Evolutionary conservation across 495 filamentous ascomycete genomes (phyloP).

Genomic region (Cetradonia linearis): DNA sequence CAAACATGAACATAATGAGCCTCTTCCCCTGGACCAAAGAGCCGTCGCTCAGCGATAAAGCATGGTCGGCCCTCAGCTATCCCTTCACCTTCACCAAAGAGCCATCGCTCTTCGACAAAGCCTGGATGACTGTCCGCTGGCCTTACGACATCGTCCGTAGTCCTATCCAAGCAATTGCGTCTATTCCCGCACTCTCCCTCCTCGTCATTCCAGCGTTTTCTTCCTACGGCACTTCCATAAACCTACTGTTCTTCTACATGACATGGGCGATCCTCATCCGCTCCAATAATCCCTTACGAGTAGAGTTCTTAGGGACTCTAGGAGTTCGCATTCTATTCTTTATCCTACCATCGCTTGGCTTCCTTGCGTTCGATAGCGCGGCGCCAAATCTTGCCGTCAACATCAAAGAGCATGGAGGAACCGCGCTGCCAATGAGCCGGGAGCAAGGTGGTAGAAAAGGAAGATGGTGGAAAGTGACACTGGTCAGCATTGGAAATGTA

Average conservation of each 20-base stretch:
- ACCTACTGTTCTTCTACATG: constrained; percentile 79
- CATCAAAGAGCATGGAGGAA: constrained; percentile 59
- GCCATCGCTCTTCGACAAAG: constrained; percentile 24
- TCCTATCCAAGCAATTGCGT: constrained; percentile 53
- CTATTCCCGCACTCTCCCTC: constrained; percentile 58
- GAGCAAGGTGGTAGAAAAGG: constrained; percentile 34
- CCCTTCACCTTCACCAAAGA: constrained; percentile 10
- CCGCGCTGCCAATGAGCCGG: constrained; percentile 51
- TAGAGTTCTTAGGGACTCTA: constrained; percentile 63
- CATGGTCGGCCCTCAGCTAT: constrained; percentile 15
- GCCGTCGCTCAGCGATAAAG: constrained; percentile 23
- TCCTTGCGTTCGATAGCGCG: constrained; percentile 62
- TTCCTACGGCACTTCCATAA: constrained; percentile 64
- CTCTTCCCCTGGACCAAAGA: constrained; percentile 14
- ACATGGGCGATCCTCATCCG: constrained; percentile 81
- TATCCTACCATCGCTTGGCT: constrained; percentile 59
- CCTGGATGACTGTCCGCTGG: constrained; percentile 17
- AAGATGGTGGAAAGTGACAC: constrained; percentile 43
- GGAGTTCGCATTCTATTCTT: constrained; percentile 62
- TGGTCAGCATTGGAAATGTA: constrained; percentile 49
- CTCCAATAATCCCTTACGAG: constrained; percentile 60
- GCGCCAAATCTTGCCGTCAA: constrained; percentile 54
- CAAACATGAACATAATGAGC: constrained; percentile 1
- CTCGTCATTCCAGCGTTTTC: constrained; percentile 47
- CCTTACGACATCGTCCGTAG: constrained; percentile 22